Percentiles rank a stretch among this genome's conserved stretches.
phyloP scores from a whole-genome alignment of 164 flowering plant species.

The Malania oleifera region DNA sequence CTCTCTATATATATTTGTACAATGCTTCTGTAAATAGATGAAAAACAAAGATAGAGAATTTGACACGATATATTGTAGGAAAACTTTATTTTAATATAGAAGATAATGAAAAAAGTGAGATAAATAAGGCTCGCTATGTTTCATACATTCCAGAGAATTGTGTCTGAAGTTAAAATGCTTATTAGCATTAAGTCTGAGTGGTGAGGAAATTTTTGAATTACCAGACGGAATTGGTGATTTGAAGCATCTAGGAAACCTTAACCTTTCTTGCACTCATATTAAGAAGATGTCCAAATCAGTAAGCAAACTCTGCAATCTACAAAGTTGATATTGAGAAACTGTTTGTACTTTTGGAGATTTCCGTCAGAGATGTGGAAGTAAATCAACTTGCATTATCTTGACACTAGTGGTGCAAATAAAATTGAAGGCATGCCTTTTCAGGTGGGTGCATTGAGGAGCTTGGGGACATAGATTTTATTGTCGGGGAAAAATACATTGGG shows the following conservation, averaged over 20 bases:
- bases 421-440: too few relatives aligned
- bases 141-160: not conserved
- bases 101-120: not conserved
- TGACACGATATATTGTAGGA: not conserved
- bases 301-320: not conserved
- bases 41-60: too few relatives aligned
- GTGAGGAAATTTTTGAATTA: not conserved
- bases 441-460: not conserved
- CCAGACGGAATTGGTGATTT: not conserved
- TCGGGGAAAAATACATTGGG: not conserved
- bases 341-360: not conserved
- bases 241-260: not conserved
- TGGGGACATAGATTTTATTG: not conserved
- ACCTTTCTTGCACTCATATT: slow-evolving; percentile 1
- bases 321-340: not conserved
- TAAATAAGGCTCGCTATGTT: not conserved
- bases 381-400: not conserved
- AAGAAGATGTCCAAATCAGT: not conserved
- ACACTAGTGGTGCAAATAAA: not conserved
- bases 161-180: not conserved
- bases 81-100: not conserved
- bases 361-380: not conserved
- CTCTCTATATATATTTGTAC: too few relatives aligned
- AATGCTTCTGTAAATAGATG: too few relatives aligned
- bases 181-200: not conserved